Percentiles rank a stretch among this genome's conserved stretches.
phyloP scores from a whole-genome alignment of 1,284 basidiomycete genomes.

The Cutaneotrichosporon cavernicola region DNA sequence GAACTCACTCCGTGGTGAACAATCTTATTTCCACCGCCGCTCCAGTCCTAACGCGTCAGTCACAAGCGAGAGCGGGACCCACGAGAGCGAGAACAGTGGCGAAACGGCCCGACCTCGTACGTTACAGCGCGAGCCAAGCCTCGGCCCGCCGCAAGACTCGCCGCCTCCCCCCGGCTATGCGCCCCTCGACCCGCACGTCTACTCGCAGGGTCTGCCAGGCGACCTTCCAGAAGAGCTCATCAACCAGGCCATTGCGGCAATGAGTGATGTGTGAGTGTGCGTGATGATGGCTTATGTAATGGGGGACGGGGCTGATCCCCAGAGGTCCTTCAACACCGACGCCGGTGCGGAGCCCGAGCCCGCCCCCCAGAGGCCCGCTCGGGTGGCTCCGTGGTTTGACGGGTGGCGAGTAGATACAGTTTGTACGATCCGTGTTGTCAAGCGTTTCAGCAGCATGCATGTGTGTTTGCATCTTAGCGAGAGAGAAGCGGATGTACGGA shows the following conservation, averaged over 20 bases:
- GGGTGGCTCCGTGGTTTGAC: constrained; percentile 9
- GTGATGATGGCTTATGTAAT: not conserved
- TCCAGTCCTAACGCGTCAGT: constrained; percentile 6
- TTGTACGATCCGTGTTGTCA: constrained; percentile 12
- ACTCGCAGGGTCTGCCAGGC: constrained; percentile 50
- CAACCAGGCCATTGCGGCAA: constrained; percentile 52
- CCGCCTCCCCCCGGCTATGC: constrained; percentile 52
- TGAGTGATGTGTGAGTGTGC: constrained; percentile 28
- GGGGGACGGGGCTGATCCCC: not conserved
- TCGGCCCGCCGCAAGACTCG: constrained; percentile 28
- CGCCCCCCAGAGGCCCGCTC: not conserved
- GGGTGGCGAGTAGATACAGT: not conserved
- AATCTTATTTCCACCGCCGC: constrained; percentile 43
- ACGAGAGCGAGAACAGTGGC: constrained; percentile 6
- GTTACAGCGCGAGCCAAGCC: constrained; percentile 17
- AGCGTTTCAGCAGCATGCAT: constrained; percentile 11
- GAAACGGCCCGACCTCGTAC: constrained; percentile 10
- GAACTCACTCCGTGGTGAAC: constrained; percentile 45
- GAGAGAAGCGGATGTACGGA: not conserved
- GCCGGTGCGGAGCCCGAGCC: constrained; percentile 1
- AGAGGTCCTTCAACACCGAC: not conserved
- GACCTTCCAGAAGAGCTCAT: constrained; percentile 53
- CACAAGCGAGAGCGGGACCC: constrained; percentile 5
- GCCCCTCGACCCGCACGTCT: constrained; percentile 53
- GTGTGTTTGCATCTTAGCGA: not conserved